A percentile compares a stretch with the other conserved stretches of the same genome.
These are phyloP conservation scores for Auricularia sp. DNA, from an alignment of 768 basidiomycete genomes.

Conservation along the genomic window DNA sequence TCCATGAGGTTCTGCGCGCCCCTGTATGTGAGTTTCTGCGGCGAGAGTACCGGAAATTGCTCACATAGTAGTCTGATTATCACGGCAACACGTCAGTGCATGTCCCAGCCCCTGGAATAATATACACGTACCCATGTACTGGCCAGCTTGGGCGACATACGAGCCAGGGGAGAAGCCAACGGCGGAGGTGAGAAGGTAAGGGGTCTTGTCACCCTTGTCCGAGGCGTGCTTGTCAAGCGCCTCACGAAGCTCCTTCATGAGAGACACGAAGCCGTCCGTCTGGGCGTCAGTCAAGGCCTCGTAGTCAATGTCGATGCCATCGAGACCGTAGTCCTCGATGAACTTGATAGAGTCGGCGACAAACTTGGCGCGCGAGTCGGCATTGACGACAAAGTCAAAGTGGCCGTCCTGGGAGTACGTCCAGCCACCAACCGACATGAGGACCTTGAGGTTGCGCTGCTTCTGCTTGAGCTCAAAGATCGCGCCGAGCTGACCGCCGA, in stretches of 20 bases:
- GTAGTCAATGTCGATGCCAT: constrained; percentile 25
- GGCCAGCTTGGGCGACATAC: constrained; percentile 17
- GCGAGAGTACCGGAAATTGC: constrained; percentile 30
- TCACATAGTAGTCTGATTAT: too few species aligned
- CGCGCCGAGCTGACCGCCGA: neutral
- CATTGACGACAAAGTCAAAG: constrained; percentile 9
- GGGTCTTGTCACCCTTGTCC: constrained; percentile 16
- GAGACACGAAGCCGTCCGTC: constrained; percentile 20
- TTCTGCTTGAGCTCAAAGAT: constrained; percentile 1
- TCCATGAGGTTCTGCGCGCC: neutral
- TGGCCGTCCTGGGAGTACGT: constrained; percentile 9
- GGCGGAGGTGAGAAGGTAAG: constrained; percentile 6
- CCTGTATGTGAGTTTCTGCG: neutral
- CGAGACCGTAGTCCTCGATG: constrained; percentile 29
- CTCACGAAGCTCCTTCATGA: constrained; percentile 22
- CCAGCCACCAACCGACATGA: constrained; percentile 26
- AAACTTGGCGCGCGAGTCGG: constrained; percentile 8
- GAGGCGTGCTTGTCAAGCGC: constrained; percentile 21
- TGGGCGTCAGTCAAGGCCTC: constrained; percentile 23
- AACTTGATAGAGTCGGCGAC: constrained; percentile 21
- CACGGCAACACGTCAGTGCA: too few species aligned
- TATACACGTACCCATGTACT: constrained; percentile 15
- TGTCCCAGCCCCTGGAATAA: too few species aligned
- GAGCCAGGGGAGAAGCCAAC: constrained; percentile 16
- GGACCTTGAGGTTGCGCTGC: constrained; percentile 24